Evolutionary conservation across 495 filamentous ascomycete genomes (phyloP), one percentile per base, ranked within the genome.

Genomic region (Aspergillus sclerotiicarbonarius): DNA sequence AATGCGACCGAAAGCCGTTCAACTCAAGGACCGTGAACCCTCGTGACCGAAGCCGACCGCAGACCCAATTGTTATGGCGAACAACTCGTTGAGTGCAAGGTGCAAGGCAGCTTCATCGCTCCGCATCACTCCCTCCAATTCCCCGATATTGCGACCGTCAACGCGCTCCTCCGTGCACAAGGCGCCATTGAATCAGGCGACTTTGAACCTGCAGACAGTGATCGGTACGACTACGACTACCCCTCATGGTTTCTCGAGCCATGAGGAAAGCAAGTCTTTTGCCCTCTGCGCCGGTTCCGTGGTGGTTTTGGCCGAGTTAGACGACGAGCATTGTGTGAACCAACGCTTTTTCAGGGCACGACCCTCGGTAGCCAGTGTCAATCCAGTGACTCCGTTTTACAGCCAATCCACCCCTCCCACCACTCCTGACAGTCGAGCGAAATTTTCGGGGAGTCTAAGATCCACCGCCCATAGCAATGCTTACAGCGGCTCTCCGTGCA

Each of bases 301-400:
- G n/a, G 94, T 89, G 16, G 90, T 98, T 0, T 82, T 98, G n/a
- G 88, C 90, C 8, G 84, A 88, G 57, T 74, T 96, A 25, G 86
- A 91, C 54, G 86, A 88, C 39, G 79, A 90, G 29, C 74, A 81
- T 30, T 82, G 84, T 33, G 80, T 91, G 58, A 84, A 79, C 45
- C 95, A 98, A 69, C 86, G 91, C 50, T 95, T 97, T 70, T 97
- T 91, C 74, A 81, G 91, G 70, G 95, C 92, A 31, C 82, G 89
- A 47, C 94, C 94, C 9, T 88, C 88, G 20, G 87, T 87, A 12
- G 75, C 85, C 37, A 87, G 90, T 46, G 71, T 89, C 53, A 88
- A 84, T 52, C 74, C 77, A 5, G 71, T 78, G 0, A 65, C 72
- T 15, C 81, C 81, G 6, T 80, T 79, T 47, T 82, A 82, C 62